Base-by-base conservation (phyloP, 148 eudicot species). In the Fagopyrum esculentum region DNA sequence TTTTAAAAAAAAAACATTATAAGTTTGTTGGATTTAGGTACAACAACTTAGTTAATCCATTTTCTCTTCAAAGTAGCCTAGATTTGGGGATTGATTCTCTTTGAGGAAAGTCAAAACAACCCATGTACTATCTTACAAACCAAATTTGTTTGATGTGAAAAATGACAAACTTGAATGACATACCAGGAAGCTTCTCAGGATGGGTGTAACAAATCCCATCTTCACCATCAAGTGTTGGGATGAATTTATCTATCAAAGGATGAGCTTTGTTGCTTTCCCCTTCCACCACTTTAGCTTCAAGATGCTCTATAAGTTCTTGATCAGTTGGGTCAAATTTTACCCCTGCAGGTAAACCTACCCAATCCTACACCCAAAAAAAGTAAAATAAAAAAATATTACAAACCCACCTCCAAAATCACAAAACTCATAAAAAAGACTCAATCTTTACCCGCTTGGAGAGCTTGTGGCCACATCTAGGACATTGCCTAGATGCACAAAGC, bases 241-340 rank as follows among this genome's bases (percentile, higher is more conserved):
- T 92, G 85, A 95, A 95, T 60, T 92, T 96, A 85, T 95, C 97
- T 19, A 95, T 95, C 82, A 95, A 85, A 74, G 99, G 99, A 78
- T 95, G 99, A 64, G 98, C 88, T 82, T 90, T 95, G 9, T 81
- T 85, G 57, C 83, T 86, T 75, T 89, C 87, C 16, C 77, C 85
- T 78, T 85, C 93, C 12, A 87, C 96, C 13, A 90, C 96, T 86
- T 91, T 95, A 3, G 98, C 98, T 81, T 95, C 93, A 73, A 95
- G 97, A 78, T 95, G 98, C 73, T 95, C 98, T 77, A 92, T 92
- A 85, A 95, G 80, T 79, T 95, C 98, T 86, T 95, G 98, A 66
- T 95, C 98, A 60, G 98, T 95, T 82, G 98, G 98, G 82, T 95
- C 98, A 84, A 95, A 95, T 81, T 95, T 95, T 59, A 95, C 98